Conservation (phyloP, 2,329 filamentous ascomycete species). For the Penicillium glabrum region DNA sequence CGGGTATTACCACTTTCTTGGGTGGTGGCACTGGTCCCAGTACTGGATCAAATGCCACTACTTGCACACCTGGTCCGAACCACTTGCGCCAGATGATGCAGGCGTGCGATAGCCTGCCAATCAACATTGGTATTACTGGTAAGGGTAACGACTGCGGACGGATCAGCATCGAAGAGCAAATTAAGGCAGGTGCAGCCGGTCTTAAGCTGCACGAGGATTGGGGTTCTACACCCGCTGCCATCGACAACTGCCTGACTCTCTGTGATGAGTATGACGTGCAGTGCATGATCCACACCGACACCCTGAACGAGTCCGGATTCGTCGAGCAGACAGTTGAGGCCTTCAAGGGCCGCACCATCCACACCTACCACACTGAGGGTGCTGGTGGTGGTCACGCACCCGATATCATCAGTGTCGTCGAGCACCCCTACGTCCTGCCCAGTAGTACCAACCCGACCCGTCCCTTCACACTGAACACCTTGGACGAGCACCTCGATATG, state of each 20-base stretch:
- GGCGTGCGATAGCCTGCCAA: conserved; percentile 73
- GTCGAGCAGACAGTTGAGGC: conserved; percentile 87
- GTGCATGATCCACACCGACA: conserved; percentile 93
- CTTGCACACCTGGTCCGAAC: conserved; percentile 82
- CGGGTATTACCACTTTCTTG: conserved; percentile 86
- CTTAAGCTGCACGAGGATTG: conserved; percentile 96
- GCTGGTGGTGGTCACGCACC: conserved; percentile 93
- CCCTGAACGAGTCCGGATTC: conserved; percentile 95
- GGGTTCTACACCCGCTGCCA: conserved; percentile 87
- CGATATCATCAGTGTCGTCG: conserved; percentile 92
- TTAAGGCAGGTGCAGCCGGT: conserved; percentile 79
- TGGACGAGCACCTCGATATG: conserved; percentile 98
- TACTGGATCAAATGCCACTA: conserved; percentile 87
- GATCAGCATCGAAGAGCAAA: conserved; percentile 72
- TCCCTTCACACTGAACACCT: conserved; percentile 85
- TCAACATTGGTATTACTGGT: conserved; percentile 88
- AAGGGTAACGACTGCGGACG: conserved; percentile 86
- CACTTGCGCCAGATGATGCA: conserved; percentile 89
- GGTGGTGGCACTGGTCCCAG: conserved; percentile 92
- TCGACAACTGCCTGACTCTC: conserved; percentile 79
- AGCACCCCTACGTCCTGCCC: conserved; percentile 83
- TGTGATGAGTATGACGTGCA: conserved; percentile 93
- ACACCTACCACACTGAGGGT: conserved; percentile 96
- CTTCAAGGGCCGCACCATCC: conserved; percentile 83
- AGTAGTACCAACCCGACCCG: conserved; percentile 90